A percentile compares a stretch with the other conserved stretches of the same genome.
Evolutionary conservation across 179 eudicot genomes (phyloP).

Genomic region (Beta lomatogona): DNA sequence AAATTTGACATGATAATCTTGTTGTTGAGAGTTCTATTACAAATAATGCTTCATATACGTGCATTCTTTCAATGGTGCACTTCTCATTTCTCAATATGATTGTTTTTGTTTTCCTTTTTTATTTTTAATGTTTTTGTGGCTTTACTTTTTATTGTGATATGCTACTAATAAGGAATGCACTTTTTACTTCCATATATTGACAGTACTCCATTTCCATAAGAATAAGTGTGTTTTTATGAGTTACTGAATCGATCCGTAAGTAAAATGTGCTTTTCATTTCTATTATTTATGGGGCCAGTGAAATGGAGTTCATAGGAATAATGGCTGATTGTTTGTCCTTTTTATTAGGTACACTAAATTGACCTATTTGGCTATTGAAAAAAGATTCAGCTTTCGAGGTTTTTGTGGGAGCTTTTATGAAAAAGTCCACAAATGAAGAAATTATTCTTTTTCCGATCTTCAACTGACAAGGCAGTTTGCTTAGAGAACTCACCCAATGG

Average conservation of each 20-base stretch:
- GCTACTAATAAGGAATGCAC: neutral
- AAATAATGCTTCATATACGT: neutral
- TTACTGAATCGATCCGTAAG: neutral
- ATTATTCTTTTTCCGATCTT: conserved; percentile 58
- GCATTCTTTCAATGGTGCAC: neutral
- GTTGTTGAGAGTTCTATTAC: neutral
- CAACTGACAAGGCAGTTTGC: conserved; percentile 39
- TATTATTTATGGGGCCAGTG: neutral
- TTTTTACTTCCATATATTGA: neutral
- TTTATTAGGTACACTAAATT: conserved; percentile 24
- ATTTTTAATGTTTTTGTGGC: neutral
- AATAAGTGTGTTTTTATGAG: neutral
- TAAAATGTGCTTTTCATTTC: neutral
- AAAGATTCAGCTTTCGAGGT: conserved; percentile 2
- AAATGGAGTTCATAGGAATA: neutral
- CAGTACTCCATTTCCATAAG: neutral
- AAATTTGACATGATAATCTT: neutral
- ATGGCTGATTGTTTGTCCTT: neutral
- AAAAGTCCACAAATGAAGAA: conserved; percentile 47
- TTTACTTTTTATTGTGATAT: neutral
- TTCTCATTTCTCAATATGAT: neutral
- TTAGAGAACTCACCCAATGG: conserved; percentile 33
- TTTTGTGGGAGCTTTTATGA: conserved; percentile 27
- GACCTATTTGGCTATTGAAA: neutral
- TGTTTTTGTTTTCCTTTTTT: neutral